Evolutionary conservation across 371 early-diverging fungal genomes (phyloP).

Genomic region (Mortierella sp.): DNA sequence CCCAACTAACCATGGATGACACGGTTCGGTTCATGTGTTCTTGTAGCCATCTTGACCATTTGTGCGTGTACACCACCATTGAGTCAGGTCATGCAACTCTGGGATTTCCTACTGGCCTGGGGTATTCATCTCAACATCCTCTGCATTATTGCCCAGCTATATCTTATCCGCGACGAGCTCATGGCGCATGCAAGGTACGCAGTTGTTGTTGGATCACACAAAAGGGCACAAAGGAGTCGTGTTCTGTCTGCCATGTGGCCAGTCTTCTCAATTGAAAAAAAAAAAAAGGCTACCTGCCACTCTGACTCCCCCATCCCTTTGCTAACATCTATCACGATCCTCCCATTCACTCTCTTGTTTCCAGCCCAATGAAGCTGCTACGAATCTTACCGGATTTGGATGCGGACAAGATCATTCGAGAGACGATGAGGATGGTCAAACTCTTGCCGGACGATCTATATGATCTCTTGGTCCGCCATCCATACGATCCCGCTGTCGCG

Average conservation of each 20-base stretch:
- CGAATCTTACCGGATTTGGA: slow-evolving; percentile 83
- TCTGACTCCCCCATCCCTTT: too few species aligned
- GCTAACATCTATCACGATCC: too few species aligned
- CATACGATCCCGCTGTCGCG: slow-evolving; percentile 74
- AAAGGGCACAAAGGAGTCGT: background rate
- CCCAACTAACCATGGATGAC: background rate
- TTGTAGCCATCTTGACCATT: slow-evolving; percentile 89
- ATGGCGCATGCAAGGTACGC: slow-evolving; percentile 68
- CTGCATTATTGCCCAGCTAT: slow-evolving; percentile 86
- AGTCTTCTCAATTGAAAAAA: too few species aligned
- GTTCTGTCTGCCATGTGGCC: too few species aligned
- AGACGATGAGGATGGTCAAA: slow-evolving; percentile 70
- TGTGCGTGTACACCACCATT: slow-evolving; percentile 91
- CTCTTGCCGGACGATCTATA: slow-evolving; percentile 75
- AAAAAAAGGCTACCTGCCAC: too few species aligned
- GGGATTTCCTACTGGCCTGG: slow-evolving; percentile 93
- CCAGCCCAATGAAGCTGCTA: slow-evolving; percentile 82
- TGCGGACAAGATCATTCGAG: slow-evolving; percentile 73
- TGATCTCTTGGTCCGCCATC: slow-evolving; percentile 81
- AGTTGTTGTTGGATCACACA: background rate
- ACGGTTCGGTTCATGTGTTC: background rate
- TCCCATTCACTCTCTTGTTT: background rate
- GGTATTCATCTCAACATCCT: slow-evolving; percentile 93
- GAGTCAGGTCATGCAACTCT: slow-evolving; percentile 81
- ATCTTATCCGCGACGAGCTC: slow-evolving; percentile 79